These are phyloP conservation scores for Paradendryphiella salina DNA, from an alignment of 2,329 filamentous ascomycete species.

Conservation along the genomic window DNA sequence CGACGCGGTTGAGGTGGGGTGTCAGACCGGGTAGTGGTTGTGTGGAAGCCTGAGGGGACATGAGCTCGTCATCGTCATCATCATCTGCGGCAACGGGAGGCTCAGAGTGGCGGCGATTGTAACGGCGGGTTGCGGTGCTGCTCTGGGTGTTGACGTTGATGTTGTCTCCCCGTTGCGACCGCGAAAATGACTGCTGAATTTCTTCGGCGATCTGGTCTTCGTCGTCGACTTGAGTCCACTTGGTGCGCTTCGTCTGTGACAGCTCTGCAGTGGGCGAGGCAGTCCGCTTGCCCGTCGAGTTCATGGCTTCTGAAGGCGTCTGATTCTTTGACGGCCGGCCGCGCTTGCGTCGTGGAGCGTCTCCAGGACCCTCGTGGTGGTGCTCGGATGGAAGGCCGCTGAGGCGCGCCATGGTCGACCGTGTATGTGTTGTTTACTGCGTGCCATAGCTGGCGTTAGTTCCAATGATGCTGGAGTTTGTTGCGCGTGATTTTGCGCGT, in stretches of 20 bases:
- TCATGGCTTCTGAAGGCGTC: constrained; percentile 25
- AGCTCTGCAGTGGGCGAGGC: constrained; percentile 34
- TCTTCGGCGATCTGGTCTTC: constrained; percentile 42
- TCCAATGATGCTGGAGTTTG: neutral
- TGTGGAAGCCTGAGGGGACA: constrained; percentile 26
- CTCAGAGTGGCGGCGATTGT: constrained; percentile 42
- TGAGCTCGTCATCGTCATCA: constrained; percentile 18
- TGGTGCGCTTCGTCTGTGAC: constrained; percentile 40
- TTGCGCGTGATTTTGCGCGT: constrained; percentile 4
- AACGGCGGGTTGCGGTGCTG: constrained; percentile 24
- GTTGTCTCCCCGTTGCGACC: constrained; percentile 27
- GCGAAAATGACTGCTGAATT: constrained; percentile 35
- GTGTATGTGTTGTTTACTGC: neutral
- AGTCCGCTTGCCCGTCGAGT: constrained; percentile 32
- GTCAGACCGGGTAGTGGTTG: constrained; percentile 39
- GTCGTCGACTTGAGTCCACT: constrained; percentile 36
- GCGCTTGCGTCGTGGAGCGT: constrained; percentile 39
- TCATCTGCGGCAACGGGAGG: constrained; percentile 30
- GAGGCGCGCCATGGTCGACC: constrained; percentile 39
- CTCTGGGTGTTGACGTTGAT: constrained; percentile 19
- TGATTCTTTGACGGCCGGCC: constrained; percentile 35
- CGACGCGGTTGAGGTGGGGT: constrained; percentile 39
- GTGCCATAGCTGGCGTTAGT: neutral
- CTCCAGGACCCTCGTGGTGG: constrained; percentile 42
- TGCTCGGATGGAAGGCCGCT: constrained; percentile 43